Evolutionary conservation across 23 red algal genomes (phyloP).

Genomic region (Gracilaria caudata): DNA sequence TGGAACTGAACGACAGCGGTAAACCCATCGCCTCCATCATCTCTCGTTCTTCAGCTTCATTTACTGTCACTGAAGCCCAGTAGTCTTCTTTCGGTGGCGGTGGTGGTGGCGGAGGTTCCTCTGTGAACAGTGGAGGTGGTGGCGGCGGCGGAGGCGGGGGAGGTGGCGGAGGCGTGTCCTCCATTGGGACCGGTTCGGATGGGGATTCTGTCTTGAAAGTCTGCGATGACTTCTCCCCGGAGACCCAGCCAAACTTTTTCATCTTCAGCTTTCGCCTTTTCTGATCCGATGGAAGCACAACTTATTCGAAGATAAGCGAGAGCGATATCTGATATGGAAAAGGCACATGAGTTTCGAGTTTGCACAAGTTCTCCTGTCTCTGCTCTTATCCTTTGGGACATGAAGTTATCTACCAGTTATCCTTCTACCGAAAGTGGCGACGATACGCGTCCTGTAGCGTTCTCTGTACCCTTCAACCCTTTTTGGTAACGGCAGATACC

Average conservation of each 20-base stretch:
- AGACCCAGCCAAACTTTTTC: neutral
- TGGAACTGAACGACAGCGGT: constrained; percentile 44
- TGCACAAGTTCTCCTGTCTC: too few species aligned
- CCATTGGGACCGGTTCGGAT: constrained; percentile 2
- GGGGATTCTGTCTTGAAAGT: neutral
- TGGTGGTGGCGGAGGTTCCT: constrained; percentile 60
- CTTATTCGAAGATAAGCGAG: too few species aligned
- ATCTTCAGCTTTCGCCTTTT: neutral
- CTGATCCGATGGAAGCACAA: neutral
- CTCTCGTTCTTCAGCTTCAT: constrained; percentile 16
- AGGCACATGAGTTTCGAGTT: too few species aligned
- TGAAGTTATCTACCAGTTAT: too few species aligned
- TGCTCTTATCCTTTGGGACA: too few species aligned
- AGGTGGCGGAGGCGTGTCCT: constrained; percentile 6
- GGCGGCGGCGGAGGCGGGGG: constrained; percentile 50
- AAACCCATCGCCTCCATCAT: constrained; percentile 45
- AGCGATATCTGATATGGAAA: too few species aligned
- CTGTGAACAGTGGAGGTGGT: constrained; percentile 51
- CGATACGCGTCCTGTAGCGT: too few species aligned
- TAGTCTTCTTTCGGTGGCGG: constrained; percentile 59
- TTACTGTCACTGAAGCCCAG: constrained; percentile 13
- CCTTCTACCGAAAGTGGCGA: too few species aligned
- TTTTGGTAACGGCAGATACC: too few species aligned
- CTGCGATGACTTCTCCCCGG: neutral
- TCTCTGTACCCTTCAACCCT: too few species aligned